These are phyloP conservation scores for Cladosporium sp. DNA, from an alignment of 2,329 filamentous ascomycete species.

Conservation along the genomic window DNA sequence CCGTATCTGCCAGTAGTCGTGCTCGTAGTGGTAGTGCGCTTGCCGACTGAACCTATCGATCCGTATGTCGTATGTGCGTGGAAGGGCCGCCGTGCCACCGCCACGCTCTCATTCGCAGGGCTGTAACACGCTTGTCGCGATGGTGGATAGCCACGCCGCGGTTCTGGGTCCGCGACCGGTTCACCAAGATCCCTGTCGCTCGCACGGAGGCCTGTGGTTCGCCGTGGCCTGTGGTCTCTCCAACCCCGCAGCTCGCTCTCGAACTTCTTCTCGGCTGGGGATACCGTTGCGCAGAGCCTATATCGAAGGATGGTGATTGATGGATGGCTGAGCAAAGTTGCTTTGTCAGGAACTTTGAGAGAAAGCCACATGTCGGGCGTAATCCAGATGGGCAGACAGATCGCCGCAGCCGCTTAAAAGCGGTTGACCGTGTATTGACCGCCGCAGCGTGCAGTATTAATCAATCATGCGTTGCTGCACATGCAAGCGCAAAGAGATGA, in stretches of 20 bases:
- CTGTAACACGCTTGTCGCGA: constrained; percentile 16
- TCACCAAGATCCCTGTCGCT: constrained; percentile 5
- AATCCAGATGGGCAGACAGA: background rate
- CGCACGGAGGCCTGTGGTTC: background rate
- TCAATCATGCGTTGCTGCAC: constrained; percentile 10
- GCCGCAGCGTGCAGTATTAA: background rate
- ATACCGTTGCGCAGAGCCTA: constrained; percentile 13
- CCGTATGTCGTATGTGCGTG: constrained; percentile 1
- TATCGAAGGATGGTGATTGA: background rate
- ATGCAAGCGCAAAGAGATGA: constrained; percentile 15
- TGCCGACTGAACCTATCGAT: background rate
- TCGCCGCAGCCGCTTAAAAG: constrained; percentile 11
- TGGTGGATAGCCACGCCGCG: background rate
- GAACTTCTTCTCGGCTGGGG: constrained; percentile 11
- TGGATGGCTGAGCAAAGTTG: background rate
- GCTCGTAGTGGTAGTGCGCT: background rate
- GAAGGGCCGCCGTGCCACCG: constrained; percentile 2
- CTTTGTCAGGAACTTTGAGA: background rate
- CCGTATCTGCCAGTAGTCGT: constrained; percentile 1
- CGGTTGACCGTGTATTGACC: constrained; percentile 2
- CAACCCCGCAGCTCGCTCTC: constrained; percentile 15
- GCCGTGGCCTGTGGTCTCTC: background rate
- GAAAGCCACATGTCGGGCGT: background rate
- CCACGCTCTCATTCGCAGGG: constrained; percentile 18
- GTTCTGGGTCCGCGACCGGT: constrained; percentile 9